Evolutionary conservation across 2,329 filamentous ascomycete genomes (phyloP), one percentile per base, ranked within the genome.

Genomic region (Arthrobotrys musiformis): DNA sequence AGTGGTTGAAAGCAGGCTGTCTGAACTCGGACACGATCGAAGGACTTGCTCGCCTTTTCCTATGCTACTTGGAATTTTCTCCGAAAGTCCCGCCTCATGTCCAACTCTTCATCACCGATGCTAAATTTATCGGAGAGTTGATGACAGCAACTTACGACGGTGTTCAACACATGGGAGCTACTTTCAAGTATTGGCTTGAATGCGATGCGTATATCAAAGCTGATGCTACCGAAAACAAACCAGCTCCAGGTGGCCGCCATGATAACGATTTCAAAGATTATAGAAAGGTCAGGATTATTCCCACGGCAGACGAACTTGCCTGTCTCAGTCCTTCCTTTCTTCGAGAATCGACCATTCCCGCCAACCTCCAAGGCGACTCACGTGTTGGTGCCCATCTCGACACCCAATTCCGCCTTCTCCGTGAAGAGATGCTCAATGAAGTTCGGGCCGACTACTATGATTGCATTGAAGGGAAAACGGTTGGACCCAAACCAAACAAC

Each of bases 181-280:
- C 37, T 4, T 26, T 76, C 30, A 76, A 64, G 28, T 70, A 70
- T 24, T 76, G 64, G 72, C 6, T 15, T 56, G 60, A 70, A 11
- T 76, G 72, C 24, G 42, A 54, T 17, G 17, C n/a, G n/a, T 2
- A 26, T 9, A 37, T 13, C 24, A 52, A n/a, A 11, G 9, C 24
- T 2, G 9, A 26, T n/a, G 33, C 0, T 6, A 30, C 11, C 2
- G 7, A 63, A 2, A 50, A 74, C 5, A 24, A 54, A 26, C 61
- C 67, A 3, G 1, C 13, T 0, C 86, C 90, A 0, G 91, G 91
- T 0, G 90, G 90, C 0, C 86, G 91, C 0, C 91, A 94, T 79
- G 90, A 93, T 82, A 94, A 94, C 66, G 91, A 93, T 79, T 87
- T 87, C 80, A 84, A 80, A 0, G 86, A 92, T 78, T 90, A 90